phyloP scores from a whole-genome alignment of 2,329 filamentous ascomycete species.

The Hypoxylon sp. region DNA sequence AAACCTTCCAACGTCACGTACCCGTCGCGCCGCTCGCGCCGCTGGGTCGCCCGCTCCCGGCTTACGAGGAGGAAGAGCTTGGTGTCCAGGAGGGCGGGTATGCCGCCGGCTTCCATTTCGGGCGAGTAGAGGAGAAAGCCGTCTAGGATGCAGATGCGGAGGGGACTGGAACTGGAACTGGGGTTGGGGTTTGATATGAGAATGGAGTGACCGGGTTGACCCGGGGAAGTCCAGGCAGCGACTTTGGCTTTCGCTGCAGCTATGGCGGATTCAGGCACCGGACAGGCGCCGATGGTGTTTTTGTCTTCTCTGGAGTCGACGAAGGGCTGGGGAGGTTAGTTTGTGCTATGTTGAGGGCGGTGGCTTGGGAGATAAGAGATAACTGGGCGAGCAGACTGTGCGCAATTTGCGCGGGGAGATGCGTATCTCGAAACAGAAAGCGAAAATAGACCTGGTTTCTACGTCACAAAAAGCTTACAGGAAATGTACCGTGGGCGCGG shows the following conservation, averaged over 20 bases:
- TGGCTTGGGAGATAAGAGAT: not conserved
- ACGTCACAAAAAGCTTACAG: slow-evolving; percentile 58
- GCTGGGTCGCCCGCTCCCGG: slow-evolving; percentile 72
- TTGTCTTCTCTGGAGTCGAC: slow-evolving; percentile 73
- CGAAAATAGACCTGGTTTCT: not conserved
- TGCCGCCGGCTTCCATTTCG: slow-evolving; percentile 62
- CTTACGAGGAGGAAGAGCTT: slow-evolving; percentile 83
- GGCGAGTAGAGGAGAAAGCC: slow-evolving; percentile 87
- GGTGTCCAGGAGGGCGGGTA: slow-evolving; percentile 72
- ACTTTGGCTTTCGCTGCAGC: slow-evolving; percentile 64
- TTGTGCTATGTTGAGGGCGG: not conserved
- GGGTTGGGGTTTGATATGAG: slow-evolving; percentile 18
- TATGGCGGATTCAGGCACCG: slow-evolving; percentile 65
- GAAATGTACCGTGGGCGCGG: slow-evolving; percentile 74
- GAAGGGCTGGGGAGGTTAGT: slow-evolving; percentile 57
- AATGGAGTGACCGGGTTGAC: slow-evolving; percentile 60
- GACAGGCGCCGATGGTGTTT: slow-evolving; percentile 71
- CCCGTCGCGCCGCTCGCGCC: slow-evolving; percentile 78
- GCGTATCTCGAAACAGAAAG: not conserved
- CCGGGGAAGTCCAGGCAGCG: slow-evolving; percentile 61
- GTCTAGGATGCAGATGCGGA: slow-evolving; percentile 81
- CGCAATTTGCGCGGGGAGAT: not conserved
- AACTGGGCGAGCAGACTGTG: not conserved
- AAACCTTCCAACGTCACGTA: slow-evolving; percentile 91
- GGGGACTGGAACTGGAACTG: slow-evolving; percentile 48